A percentile compares a stretch with the other conserved stretches of the same genome.
Conservation (phyloP, 441 rosid species). For the Adansonia rubrostipa region DNA sequence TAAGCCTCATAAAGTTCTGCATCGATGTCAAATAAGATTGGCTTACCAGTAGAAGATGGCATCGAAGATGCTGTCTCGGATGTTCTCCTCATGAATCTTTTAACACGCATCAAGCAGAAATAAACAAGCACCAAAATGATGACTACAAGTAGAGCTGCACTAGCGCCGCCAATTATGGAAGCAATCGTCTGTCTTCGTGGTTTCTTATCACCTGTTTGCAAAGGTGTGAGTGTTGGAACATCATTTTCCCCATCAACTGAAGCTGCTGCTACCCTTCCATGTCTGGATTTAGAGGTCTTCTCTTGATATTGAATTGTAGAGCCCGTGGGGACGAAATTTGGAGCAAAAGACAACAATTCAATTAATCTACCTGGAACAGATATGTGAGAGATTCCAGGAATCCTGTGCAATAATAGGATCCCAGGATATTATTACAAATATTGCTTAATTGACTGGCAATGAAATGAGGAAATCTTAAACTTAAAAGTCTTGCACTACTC, state of each 20-base stretch:
- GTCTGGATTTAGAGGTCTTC: constrained; percentile 31
- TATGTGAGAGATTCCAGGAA: constrained; percentile 34
- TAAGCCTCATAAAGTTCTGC: neutral
- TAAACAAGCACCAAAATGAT: constrained; percentile 41
- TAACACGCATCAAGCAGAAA: constrained; percentile 50
- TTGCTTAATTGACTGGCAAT: neutral
- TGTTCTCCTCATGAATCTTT: constrained; percentile 33
- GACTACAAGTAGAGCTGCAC: constrained; percentile 45
- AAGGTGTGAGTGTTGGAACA: constrained; percentile 52
- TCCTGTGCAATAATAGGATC: constrained; percentile 31
- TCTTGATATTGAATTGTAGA: constrained; percentile 33
- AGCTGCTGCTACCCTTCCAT: constrained; percentile 38
- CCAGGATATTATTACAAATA: constrained; percentile 21
- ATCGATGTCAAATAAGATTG: neutral
- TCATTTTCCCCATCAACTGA: constrained; percentile 30
- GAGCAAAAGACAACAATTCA: constrained; percentile 26
- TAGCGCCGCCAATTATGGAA: constrained; percentile 44
- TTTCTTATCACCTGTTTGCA: constrained; percentile 36
- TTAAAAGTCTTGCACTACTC: neutral
- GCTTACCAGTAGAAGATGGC: constrained; percentile 46
- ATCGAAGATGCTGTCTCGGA: constrained; percentile 46
- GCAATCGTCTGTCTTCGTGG: constrained; percentile 43
- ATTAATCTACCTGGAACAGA: constrained; percentile 28
- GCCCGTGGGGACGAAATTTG: constrained; percentile 24
- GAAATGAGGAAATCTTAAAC: neutral